Base-by-base conservation (phyloP, 192 early-diverging fungal genomes). In the Chytriomyces sp. region DNA sequence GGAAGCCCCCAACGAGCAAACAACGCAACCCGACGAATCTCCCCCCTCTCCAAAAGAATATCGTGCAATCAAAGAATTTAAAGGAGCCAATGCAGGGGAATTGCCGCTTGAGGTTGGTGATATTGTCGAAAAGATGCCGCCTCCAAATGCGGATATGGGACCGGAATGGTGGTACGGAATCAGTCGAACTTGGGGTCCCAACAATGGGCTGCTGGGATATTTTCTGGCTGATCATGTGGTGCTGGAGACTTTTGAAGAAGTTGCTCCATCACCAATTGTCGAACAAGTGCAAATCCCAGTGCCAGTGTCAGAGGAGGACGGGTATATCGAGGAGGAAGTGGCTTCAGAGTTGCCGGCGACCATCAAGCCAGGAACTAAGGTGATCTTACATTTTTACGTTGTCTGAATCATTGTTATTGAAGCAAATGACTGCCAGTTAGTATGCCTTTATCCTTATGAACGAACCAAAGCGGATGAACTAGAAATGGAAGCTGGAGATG, bases 391-490 rank as follows among this genome's bases (percentile, higher is more conserved):
- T 6, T 23, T 46, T 45, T 67, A 5, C 10, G 11, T 1, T 57
- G 20, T 57, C 16, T 13, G 20, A 20, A 57, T 13, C 53, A 13
- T 57, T 35, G 35, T 35, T 4, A 4, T 35, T 35, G 35, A 35
- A 35, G 35, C 35, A 35, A 35, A 35, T 35, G 35, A 35, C 35
- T 35, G 4, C 35, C 48, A 75, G 73, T 18, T 75, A 18, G 47
- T 66, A 10, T 75, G 73, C 50, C 23, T 75, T 43, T 75, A 75
- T 47, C 73, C 78, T 9, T 89, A 81, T 62, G 77, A 77, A 62
- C n/a, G 66, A 64, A 67, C 72, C 6, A 89, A 86, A 67, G 77
- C 84, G n/a, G 87, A 89, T 67, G 87, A 89, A 57, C 73, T 89
- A 11, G 77, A 82, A 23, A 70, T 89, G n/a, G 35, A 68, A 7